These are phyloP conservation scores for Phylloporus arenicola DNA, from an alignment of 768 basidiomycete species.

Conservation along the genomic window DNA sequence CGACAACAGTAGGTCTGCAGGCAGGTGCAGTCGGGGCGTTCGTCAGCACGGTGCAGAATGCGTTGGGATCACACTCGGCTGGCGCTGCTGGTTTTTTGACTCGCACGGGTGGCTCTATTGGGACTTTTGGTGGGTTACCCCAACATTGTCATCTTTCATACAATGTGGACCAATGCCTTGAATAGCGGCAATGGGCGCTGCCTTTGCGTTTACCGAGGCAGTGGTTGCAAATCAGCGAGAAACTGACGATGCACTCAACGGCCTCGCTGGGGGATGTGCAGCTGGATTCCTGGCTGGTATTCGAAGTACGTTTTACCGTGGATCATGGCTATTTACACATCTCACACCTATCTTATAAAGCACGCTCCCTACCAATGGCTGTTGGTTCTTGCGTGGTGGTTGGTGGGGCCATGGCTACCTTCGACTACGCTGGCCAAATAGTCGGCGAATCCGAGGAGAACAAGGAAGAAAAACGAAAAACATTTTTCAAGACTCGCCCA, in stretches of 20 bases:
- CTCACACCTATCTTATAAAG: constrained; percentile 36
- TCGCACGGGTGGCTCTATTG: constrained; percentile 84
- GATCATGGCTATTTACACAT: constrained; percentile 1
- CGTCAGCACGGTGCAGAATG: constrained; percentile 75
- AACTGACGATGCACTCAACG: constrained; percentile 76
- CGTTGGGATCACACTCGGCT: constrained; percentile 64
- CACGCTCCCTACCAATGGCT: constrained; percentile 79
- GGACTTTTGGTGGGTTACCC: constrained; percentile 71
- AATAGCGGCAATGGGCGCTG: constrained; percentile 82
- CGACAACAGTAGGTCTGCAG: constrained; percentile 56
- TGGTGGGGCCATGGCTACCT: constrained; percentile 75
- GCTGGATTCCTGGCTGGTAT: constrained; percentile 90
- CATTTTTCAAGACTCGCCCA: constrained; percentile 75
- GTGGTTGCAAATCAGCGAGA: constrained; percentile 75
- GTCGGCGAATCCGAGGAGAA: constrained; percentile 41
- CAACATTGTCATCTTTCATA: neutral
- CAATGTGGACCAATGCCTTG: constrained; percentile 6
- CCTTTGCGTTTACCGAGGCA: constrained; percentile 80
- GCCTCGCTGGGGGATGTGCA: constrained; percentile 83
- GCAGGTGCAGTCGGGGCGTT: constrained; percentile 61
- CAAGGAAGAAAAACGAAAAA: constrained; percentile 65
- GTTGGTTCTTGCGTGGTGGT: constrained; percentile 73
- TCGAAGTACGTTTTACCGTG: constrained; percentile 47
- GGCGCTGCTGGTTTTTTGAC: constrained; percentile 86
- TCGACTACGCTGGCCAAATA: constrained; percentile 72